A percentile compares a stretch with the other conserved stretches of the same genome.
Conservation (phyloP, 306 rosid genomes). For the Mimosa bimucronata region DNA sequence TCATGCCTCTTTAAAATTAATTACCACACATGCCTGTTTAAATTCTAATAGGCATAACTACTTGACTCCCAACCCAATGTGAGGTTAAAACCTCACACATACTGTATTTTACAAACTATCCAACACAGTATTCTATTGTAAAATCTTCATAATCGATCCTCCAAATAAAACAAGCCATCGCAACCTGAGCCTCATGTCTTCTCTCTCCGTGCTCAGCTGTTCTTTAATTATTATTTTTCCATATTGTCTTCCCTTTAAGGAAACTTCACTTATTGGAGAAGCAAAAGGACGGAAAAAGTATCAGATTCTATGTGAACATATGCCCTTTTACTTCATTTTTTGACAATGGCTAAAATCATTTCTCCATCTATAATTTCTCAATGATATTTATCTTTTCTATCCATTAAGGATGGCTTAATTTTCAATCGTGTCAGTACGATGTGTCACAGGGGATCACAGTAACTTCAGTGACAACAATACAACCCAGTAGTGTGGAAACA, state of each 20-base stretch:
- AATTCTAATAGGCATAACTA: background rate
- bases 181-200: slow-evolving; percentile 25
- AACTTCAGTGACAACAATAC: slow-evolving; percentile 19
- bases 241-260: background rate
- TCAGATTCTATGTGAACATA: background rate
- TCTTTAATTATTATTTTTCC: slow-evolving; percentile 17
- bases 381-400: background rate
- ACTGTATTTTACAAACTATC: background rate
- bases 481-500: slow-evolving; percentile 3
- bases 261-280: slow-evolving; percentile 4
- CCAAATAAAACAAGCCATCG: slow-evolving; percentile 19
- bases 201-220: slow-evolving; percentile 23
- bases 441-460: background rate
- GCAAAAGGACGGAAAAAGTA: slow-evolving; percentile 11
- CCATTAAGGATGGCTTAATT: background rate
- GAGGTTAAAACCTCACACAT: background rate
- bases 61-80: background rate
- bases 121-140: background rate
- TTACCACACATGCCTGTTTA: background rate
- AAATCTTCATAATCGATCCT: slow-evolving; percentile 24
- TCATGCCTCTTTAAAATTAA: too few species aligned
- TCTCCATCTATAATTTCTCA: too few species aligned
- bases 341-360: too few species aligned
- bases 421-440: background rate
- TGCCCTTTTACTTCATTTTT: too few species aligned